Evolutionary conservation across 805 yeast genomes (phyloP).

Genomic region (Monosporozyma servazzii): DNA sequence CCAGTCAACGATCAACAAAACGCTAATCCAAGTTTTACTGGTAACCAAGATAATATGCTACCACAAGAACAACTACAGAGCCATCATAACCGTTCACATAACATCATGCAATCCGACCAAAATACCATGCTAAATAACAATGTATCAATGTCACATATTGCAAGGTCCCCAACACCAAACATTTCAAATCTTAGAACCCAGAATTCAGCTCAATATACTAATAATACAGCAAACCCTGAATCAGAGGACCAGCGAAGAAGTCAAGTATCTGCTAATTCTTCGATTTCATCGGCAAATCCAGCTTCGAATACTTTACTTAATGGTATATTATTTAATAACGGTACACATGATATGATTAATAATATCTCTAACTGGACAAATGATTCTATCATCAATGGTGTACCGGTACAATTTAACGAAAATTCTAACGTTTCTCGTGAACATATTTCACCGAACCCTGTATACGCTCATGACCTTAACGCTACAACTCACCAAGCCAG

Average conservation of each 20-base stretch:
- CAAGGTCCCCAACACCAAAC: not conserved
- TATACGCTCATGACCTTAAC: not conserved
- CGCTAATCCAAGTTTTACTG: not conserved
- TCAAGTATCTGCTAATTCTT: not conserved
- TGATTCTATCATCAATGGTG: constrained; percentile 18
- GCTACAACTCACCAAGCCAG: not conserved
- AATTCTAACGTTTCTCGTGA: not conserved
- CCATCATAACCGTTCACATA: not conserved
- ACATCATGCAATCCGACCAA: not conserved
- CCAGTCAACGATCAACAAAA: not conserved
- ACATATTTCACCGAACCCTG: not conserved
- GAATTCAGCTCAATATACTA: not conserved
- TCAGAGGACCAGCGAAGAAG: not conserved
- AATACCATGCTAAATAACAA: constrained; percentile 15
- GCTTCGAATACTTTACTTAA: not conserved
- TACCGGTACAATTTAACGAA: constrained; percentile 1
- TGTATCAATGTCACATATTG: not conserved
- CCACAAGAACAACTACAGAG: not conserved
- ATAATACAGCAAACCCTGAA: not conserved
- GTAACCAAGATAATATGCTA: not conserved
- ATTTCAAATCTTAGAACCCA: not conserved
- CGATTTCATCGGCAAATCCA: constrained; percentile 1
- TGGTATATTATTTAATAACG: constrained; percentile 21
- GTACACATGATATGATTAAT: constrained; percentile 52
- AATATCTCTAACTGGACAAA: constrained; percentile 52